These are phyloP conservation scores for Lentinula sp. DNA, from an alignment of 768 basidiomycete genomes.

Conservation along the genomic window DNA sequence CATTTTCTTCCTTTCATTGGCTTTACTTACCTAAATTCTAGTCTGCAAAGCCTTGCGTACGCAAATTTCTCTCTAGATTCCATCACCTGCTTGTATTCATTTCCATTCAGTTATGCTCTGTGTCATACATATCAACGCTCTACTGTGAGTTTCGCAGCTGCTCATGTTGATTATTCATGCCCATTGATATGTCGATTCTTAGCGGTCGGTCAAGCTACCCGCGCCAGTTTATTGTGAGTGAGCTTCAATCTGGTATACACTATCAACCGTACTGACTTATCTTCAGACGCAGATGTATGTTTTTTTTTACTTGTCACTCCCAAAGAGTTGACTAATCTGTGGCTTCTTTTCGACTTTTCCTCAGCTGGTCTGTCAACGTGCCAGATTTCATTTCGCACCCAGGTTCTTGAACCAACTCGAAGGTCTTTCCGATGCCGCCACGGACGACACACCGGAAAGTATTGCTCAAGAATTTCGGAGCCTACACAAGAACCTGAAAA, in stretches of 20 bases:
- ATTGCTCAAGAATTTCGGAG: constrained; percentile 19
- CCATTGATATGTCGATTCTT: neutral
- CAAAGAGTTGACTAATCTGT: neutral
- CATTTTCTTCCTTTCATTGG: neutral
- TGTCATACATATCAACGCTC: constrained; percentile 68
- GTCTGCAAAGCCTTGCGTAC: constrained; percentile 46
- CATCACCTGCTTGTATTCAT: neutral
- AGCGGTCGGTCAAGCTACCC: constrained; percentile 57
- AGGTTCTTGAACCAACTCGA: constrained; percentile 24
- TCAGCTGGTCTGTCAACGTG: constrained; percentile 51
- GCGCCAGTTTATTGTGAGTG: constrained; percentile 66
- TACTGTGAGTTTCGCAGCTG: constrained; percentile 29
- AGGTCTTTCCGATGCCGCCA: constrained; percentile 27
- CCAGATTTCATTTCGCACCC: constrained; percentile 42
- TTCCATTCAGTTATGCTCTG: constrained; percentile 27
- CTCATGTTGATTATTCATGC: neutral
- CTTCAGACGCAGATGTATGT: constrained; percentile 50
- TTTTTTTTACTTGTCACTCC: neutral
- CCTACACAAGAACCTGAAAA: constrained; percentile 21
- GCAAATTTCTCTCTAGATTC: constrained; percentile 18
- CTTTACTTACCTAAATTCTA: constrained; percentile 9
- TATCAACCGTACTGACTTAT: neutral
- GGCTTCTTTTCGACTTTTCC: neutral
- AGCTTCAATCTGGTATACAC: neutral
- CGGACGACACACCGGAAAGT: constrained; percentile 17